Evolutionary conservation across 495 filamentous ascomycete genomes (phyloP).

Genomic region (Amniculicola lignicola): DNA sequence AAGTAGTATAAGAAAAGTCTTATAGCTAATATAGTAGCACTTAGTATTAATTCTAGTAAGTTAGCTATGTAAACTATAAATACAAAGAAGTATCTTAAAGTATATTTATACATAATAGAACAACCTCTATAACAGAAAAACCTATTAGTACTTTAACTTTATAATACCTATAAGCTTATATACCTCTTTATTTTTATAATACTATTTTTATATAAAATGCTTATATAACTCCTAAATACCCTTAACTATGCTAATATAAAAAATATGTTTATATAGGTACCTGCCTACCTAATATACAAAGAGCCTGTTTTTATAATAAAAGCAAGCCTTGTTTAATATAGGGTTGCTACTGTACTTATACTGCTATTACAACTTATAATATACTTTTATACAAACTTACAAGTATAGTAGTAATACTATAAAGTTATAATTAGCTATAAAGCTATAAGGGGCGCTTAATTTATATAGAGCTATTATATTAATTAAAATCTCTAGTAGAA

Average conservation of each 20-base stretch:
- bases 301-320: not conserved
- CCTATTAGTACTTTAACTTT: not conserved
- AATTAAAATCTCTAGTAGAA: slow-evolving; percentile 1
- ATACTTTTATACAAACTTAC: not conserved
- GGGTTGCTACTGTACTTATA: not conserved
- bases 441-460: not conserved
- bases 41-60: not conserved
- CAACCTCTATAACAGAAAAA: not conserved
- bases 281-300: not conserved
- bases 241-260: not conserved
- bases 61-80: no score
- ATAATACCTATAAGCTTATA: not conserved
- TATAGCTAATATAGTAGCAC: no score
- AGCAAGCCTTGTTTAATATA: not conserved
- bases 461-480: slow-evolving; percentile 2
- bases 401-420: slow-evolving; percentile 1
- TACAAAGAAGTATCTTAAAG: no score
- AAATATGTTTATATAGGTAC: not conserved
- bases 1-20: not conserved
- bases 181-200: not conserved
- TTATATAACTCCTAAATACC: not conserved
- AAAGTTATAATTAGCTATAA: not conserved
- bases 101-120: not conserved
- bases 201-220: not conserved
- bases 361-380: not conserved